Conservation (phyloP, 2,329 filamentous ascomycete genomes). For the Plectosphaerella plurivora region DNA sequence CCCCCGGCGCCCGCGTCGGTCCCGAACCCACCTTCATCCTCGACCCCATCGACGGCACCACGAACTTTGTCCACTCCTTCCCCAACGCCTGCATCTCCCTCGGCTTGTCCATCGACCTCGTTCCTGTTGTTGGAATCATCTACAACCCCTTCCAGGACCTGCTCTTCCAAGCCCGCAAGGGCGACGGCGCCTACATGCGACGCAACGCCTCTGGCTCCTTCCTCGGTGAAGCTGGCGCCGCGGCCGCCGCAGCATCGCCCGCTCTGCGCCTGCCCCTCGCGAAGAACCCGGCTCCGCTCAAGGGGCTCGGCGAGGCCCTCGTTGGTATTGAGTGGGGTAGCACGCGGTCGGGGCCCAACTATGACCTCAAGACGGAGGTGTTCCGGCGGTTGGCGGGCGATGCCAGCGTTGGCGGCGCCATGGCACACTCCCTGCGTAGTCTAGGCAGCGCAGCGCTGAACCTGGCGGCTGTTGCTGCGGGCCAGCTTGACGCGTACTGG, state of each 20-base stretch:
- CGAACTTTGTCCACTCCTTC: conserved; percentile 76
- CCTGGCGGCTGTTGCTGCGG: conserved; percentile 66
- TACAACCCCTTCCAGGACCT: conserved; percentile 73
- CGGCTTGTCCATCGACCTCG: conserved; percentile 60
- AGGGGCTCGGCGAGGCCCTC: conserved; percentile 57
- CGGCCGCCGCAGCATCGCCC: conserved; percentile 24
- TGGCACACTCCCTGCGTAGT: conserved; percentile 71
- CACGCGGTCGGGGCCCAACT: conserved; percentile 65
- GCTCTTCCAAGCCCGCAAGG: conserved; percentile 65
- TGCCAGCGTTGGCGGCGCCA: conserved; percentile 62
- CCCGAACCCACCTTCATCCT: conserved; percentile 71
- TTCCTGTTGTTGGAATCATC: conserved; percentile 66
- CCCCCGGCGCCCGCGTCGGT: conserved; percentile 59
- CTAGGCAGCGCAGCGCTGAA: conserved; percentile 73
- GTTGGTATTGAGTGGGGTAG: conserved; percentile 72
- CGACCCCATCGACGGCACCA: conserved; percentile 79
- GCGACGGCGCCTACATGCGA: conserved; percentile 60
- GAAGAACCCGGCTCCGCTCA: conserved; percentile 49
- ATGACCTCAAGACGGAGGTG: conserved; percentile 61
- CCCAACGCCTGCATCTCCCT: conserved; percentile 74
- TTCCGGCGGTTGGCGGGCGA: conserved; percentile 57
- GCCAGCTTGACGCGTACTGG: conserved; percentile 72
- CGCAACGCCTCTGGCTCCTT: conserved; percentile 28
- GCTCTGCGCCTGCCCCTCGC: conserved; percentile 34
- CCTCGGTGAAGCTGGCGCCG: conserved; percentile 23